phyloP scores from a whole-genome alignment of 441 rosid species.

The Brassica hybrid region DNA sequence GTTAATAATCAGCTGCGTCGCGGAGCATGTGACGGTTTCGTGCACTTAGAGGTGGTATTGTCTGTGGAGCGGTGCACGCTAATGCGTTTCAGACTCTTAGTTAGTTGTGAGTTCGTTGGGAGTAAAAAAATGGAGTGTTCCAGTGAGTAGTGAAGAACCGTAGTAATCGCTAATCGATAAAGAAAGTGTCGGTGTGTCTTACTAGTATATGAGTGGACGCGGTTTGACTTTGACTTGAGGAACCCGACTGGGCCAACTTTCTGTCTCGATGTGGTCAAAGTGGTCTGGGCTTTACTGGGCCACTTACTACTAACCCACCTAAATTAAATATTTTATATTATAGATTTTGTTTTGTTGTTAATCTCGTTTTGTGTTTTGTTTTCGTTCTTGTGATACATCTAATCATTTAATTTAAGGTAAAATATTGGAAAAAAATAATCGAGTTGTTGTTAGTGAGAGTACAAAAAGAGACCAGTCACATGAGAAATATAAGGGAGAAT shows the following conservation, averaged over 20 bases:
- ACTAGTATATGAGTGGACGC: constrained; percentile 1
- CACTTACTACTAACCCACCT: constrained; percentile 26
- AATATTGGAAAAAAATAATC: background rate
- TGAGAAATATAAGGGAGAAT: constrained; percentile 39
- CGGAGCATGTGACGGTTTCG: background rate
- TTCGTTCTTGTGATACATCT: constrained; percentile 1
- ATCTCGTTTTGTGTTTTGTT: background rate
- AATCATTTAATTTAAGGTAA: background rate
- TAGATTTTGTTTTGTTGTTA: constrained; percentile 24
- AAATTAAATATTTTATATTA: background rate
- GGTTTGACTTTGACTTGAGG: constrained; percentile 37
- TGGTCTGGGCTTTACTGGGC: constrained; percentile 37
- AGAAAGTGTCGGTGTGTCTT: constrained; percentile 36
- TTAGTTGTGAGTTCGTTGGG: constrained; percentile 22
- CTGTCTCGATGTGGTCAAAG: constrained; percentile 36
- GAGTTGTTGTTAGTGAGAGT: constrained; percentile 22
- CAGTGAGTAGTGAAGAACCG: constrained; percentile 26
- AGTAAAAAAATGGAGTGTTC: constrained; percentile 17
- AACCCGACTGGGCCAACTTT: constrained; percentile 38
- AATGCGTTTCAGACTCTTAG: background rate
- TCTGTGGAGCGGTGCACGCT: constrained; percentile 2
- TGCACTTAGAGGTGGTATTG: background rate
- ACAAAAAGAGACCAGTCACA: constrained; percentile 35
- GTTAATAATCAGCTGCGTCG: constrained; percentile 20
- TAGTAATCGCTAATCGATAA: constrained; percentile 18